Percentiles rank a stretch among this genome's conserved stretches.
phyloP scores from a whole-genome alignment of 495 filamentous ascomycete species.

The Durotheca rogersii region DNA sequence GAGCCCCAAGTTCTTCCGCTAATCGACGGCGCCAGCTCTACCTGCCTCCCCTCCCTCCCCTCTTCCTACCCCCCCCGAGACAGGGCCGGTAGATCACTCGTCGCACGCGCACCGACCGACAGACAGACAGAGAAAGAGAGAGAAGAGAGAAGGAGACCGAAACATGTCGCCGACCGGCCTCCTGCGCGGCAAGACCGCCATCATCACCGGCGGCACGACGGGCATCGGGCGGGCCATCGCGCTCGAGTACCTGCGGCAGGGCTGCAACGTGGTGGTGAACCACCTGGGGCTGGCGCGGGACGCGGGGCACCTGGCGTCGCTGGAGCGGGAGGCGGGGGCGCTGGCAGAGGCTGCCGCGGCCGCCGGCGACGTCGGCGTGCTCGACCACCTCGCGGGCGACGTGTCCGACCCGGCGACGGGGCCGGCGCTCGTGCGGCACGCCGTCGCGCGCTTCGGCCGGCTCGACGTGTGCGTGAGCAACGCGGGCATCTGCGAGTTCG shows the following conservation, averaged over 20 bases:
- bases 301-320: slow-evolving; percentile 52
- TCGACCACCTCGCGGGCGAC: slow-evolving; percentile 65
- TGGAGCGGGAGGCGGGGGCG: slow-evolving; percentile 54
- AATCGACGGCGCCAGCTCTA: background rate
- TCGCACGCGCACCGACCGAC: slow-evolving; percentile 2
- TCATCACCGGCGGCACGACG: slow-evolving; percentile 74
- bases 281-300: slow-evolving; percentile 62
- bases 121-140: background rate
- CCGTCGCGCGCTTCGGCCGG: slow-evolving; percentile 57
- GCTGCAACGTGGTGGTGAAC: slow-evolving; percentile 68
- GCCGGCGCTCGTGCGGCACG: slow-evolving; percentile 53
- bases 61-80: no score
- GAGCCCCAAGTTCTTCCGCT: background rate
- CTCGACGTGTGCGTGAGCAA: slow-evolving; percentile 86
- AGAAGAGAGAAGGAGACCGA: no score
- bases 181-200: slow-evolving; percentile 67
- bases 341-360: slow-evolving; percentile 26
- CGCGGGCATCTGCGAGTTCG: slow-evolving; percentile 82
- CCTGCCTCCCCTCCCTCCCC: no score
- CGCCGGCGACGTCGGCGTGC: slow-evolving; percentile 42
- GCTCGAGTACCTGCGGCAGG: slow-evolving; percentile 68
- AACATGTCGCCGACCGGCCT: slow-evolving; percentile 51
- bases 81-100: no score
- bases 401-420: slow-evolving; percentile 66
- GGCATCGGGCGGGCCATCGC: slow-evolving; percentile 77